Base-by-base conservation (phyloP, 257 asterid species). In the Striga asiatica region DNA sequence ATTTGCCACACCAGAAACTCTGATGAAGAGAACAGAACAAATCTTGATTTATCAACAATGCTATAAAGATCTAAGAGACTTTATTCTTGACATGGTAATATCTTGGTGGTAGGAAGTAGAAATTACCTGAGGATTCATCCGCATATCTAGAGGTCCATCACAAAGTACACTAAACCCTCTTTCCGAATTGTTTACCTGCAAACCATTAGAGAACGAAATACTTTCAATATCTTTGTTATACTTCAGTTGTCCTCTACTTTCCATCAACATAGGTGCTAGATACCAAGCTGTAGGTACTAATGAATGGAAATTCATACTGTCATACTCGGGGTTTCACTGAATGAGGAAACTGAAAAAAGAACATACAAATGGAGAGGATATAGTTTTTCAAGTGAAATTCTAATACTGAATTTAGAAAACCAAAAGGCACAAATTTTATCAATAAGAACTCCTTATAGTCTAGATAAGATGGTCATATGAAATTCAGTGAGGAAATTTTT, bases 141-240 rank as follows among this genome's bases (percentile, higher is more conserved):
- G 81, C 98, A 91, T 91, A 66, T 91, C 96, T 63, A 91, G 88
- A 49, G 98, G 98, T 24, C 98, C 98, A 69, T 87, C 76, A 61
- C 74, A 67, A 41, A 91, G 94, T 58, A 87, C 89, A 62, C 98
- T 82, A 64, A 91, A 91, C 54, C 98, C 98, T 66, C 98, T 79
- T 53, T 76, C 84, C 46, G 94, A 79, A 76, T 77, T 76, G 73
- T 87, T 82, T 50, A 91, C 96, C 98, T 91, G 85, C 28, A 69
- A 50, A 51, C 13, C 56, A 69, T 10, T 31, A 45, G 66, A 23
- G 18, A 56, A 63, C 25, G 34, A 55, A 58, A 20, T 0, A 51
- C 63, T 16, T 22, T 37, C 23, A 60, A 3, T 19, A 12, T 8
- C 17, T 16, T 8, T 5, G 6, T 8, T 39, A 20, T 29, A 11